Evolutionary conservation across 164 flowering plant genomes (phyloP).

Genomic region (Macadamia tetraphylla): DNA sequence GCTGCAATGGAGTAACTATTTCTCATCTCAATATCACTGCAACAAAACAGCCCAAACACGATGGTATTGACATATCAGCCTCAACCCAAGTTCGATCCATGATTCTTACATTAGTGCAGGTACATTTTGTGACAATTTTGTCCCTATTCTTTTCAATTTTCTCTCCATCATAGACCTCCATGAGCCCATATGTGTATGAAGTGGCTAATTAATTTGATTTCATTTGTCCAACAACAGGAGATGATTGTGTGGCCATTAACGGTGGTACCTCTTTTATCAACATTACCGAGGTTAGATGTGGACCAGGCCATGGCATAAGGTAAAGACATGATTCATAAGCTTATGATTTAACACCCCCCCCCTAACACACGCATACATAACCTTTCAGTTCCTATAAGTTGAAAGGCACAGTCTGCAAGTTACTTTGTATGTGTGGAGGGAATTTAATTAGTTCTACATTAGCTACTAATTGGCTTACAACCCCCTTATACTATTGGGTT

Average conservation of each 20-base stretch:
- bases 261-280: slow-evolving; percentile 22
- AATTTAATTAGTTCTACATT: too few relatives aligned
- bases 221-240: slow-evolving; percentile 22
- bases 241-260: slow-evolving; percentile 44
- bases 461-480: too few relatives aligned
- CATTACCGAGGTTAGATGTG: slow-evolving; percentile 27
- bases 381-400: too few relatives aligned
- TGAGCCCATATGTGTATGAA: background rate
- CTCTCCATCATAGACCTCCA: background rate
- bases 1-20: slow-evolving; percentile 1
- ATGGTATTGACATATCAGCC: slow-evolving; percentile 24
- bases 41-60: too few relatives aligned
- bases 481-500: too few relatives aligned
- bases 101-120: slow-evolving; percentile 19
- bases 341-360: too few relatives aligned
- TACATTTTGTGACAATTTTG: background rate
- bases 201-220: background rate
- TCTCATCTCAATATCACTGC: slow-evolving; percentile 10
- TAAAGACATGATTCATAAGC: too few relatives aligned
- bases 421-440: too few relatives aligned
- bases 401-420: too few relatives aligned
- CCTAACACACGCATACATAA: too few relatives aligned
- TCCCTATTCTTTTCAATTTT: background rate
- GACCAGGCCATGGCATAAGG: slow-evolving; percentile 62
- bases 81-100: slow-evolving; percentile 10